A percentile compares a stretch with the other conserved stretches of the same genome.
Conservation (phyloP, 2,329 filamentous ascomycete genomes). For the Zymoseptoria brevis region DNA sequence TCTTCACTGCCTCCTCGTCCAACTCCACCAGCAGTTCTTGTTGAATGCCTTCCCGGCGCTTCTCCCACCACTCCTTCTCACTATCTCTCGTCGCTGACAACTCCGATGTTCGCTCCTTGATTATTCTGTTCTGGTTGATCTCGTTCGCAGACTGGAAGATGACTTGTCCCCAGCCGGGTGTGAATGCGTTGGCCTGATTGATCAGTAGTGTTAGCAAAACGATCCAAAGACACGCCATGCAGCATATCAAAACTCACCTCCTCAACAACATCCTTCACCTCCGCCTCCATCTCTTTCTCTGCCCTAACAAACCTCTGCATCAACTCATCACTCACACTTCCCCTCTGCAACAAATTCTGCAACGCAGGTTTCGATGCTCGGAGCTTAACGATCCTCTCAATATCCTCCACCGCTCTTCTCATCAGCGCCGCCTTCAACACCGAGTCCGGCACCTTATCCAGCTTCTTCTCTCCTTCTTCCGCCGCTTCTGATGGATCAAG, state of each 20-base stretch:
- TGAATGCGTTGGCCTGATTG: conserved; percentile 82
- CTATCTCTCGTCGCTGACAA: conserved; percentile 61
- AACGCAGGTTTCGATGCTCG: conserved; percentile 83
- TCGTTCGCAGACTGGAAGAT: conserved; percentile 98
- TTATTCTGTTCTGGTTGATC: conserved; percentile 74
- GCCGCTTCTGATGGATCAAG: conserved; percentile 47
- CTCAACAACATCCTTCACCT: conserved; percentile 84
- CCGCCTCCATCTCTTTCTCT: conserved; percentile 96
- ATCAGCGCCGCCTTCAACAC: conserved; percentile 82
- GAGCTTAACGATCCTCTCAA: conserved; percentile 82
- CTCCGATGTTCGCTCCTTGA: conserved; percentile 67
- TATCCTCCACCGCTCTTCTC: conserved; percentile 84
- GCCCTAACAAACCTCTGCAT: conserved; percentile 88
- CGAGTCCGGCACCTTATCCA: conserved; percentile 65
- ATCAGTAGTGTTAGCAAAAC: conserved; percentile 2
- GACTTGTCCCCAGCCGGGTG: conserved; percentile 79
- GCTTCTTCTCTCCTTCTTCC: conserved; percentile 54
- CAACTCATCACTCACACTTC: conserved; percentile 90
- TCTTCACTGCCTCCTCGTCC: conserved; percentile 42
- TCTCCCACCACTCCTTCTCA: conserved; percentile 91
- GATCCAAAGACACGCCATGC: neutral
- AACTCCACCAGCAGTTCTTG: conserved; percentile 79
- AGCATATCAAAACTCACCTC: conserved; percentile 53
- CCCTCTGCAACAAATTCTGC: conserved; percentile 72
- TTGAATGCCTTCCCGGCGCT: conserved; percentile 65